Evolutionary conservation across 2,329 filamentous ascomycete species (phyloP).

Genomic region (Penicillium sp.): DNA sequence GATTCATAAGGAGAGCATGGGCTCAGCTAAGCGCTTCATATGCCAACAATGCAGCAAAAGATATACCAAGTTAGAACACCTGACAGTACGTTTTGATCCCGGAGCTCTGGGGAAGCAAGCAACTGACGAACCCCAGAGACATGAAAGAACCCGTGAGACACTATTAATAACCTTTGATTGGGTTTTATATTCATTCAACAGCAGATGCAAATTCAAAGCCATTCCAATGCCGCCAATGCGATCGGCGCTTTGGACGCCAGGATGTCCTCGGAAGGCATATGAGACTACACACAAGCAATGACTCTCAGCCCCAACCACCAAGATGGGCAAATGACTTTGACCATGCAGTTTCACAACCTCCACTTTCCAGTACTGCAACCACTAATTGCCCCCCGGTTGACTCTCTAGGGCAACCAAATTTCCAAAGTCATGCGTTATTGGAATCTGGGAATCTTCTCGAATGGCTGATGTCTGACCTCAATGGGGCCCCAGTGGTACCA

Average conservation of each 20-base stretch:
- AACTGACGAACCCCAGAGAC: constrained; percentile 6
- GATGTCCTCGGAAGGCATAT: constrained; percentile 21
- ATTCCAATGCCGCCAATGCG: constrained; percentile 19
- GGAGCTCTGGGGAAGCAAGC: neutral
- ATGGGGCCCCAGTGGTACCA: constrained; percentile 4
- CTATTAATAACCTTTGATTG: no score
- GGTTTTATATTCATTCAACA: neutral
- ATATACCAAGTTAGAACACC: constrained; percentile 22
- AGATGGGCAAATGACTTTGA: neutral
- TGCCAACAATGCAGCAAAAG: constrained; percentile 13
- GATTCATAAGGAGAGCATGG: neutral
- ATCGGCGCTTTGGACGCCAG: constrained; percentile 21
- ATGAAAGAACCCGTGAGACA: constrained; percentile 13
- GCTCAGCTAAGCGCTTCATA: constrained; percentile 4
- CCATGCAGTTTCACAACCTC: neutral
- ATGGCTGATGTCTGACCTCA: constrained; percentile 17
- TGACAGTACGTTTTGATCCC: constrained; percentile 10
- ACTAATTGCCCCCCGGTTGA: neutral
- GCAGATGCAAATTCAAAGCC: constrained; percentile 21
- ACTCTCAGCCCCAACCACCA: neutral
- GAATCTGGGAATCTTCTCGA: constrained; percentile 12
- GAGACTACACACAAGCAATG: constrained; percentile 13
- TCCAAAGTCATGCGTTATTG: neutral
- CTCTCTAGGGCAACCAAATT: neutral
- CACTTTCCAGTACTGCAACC: neutral